Evolutionary conservation across 192 early-diverging fungal genomes (phyloP), one percentile per base, ranked within the genome.

Genomic region (Geosiphon pyriformis): DNA sequence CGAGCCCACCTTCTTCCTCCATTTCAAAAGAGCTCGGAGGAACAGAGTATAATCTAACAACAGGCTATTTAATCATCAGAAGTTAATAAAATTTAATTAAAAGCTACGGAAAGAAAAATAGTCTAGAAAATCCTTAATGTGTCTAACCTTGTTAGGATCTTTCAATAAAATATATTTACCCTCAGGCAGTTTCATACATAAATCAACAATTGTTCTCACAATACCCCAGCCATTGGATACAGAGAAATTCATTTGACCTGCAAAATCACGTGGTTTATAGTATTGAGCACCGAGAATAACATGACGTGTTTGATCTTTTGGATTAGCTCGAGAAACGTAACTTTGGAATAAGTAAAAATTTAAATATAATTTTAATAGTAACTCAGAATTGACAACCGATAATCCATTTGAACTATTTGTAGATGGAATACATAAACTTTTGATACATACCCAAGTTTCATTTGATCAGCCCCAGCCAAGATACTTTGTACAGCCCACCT

Each of bases 141-240:
- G 11, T 22, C 22, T 56, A 26, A 66, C 64, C 52, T 96, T 95
- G 80, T 92, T 92, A n/a, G 96, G 93, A 76, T 99, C 96, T 74
- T 92, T 91, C 72, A 96, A 87, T 60, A 99, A 76, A 11, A 98
- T 89, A 74, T 92, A 99, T 74, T 90, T 91, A 76, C 96, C 96
- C 77, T 98, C 94, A n/a, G 87, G 85, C 48, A 92, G 76, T 64
- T 87, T 78, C 72, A 88, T 72, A 61, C 92, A 92, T 70, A 93
- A 57, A 64, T 98, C 93, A 33, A 96, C 88, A 65, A 99, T 81
- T 31, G 92, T 90, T 85, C 95, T 92, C 72, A 95, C 82, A 70
- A 97, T 92, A 76, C 96, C 96, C 96, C 96, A 99, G 11, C 87
- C 93, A 58, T 91, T 94, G 65, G 83, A 86, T 55, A 94, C 67